Evolutionary conservation across 192 early-diverging fungal species (phyloP).

Genomic region (Coemansia sp.): DNA sequence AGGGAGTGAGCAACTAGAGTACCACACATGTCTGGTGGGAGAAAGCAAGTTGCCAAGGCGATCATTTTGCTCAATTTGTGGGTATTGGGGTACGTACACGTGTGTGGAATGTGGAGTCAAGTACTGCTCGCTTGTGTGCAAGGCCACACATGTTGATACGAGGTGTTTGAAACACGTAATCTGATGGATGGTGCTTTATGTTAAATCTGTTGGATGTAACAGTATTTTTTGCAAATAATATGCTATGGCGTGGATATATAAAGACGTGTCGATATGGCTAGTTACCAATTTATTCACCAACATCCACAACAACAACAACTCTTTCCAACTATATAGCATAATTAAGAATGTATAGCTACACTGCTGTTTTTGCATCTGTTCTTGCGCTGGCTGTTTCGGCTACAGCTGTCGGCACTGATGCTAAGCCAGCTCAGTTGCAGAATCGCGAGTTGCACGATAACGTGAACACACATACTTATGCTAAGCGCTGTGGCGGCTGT

Average conservation of each 20-base stretch:
- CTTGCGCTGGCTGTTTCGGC: not conserved
- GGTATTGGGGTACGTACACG: slow-evolving; percentile 60
- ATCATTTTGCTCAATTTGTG: slow-evolving; percentile 68
- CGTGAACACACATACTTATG: not conserved
- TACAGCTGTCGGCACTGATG: not conserved
- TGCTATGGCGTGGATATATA: not conserved
- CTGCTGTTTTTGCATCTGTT: not conserved
- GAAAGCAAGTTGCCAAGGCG: slow-evolving; percentile 34
- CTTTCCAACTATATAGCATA: not conserved
- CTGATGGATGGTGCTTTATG: slow-evolving; percentile 1
- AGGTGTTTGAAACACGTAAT: slow-evolving; percentile 54
- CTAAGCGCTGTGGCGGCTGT: slow-evolving; percentile 5
- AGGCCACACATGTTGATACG: slow-evolving; percentile 61
- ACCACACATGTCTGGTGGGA: slow-evolving; percentile 10
- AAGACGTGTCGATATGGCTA: not conserved
- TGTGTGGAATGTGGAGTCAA: slow-evolving; percentile 67
- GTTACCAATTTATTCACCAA: not conserved
- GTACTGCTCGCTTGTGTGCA: slow-evolving; percentile 63
- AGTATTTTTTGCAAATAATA: not conserved
- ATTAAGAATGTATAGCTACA: not conserved
- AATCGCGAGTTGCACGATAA: not conserved
- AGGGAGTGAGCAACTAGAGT: not conserved
- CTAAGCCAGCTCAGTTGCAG: not conserved
- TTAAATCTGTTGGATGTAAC: not conserved
- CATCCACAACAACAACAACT: not conserved